phyloP scores from a whole-genome alignment of 1,284 basidiomycete species.

The Ceratobasidium sp. region DNA sequence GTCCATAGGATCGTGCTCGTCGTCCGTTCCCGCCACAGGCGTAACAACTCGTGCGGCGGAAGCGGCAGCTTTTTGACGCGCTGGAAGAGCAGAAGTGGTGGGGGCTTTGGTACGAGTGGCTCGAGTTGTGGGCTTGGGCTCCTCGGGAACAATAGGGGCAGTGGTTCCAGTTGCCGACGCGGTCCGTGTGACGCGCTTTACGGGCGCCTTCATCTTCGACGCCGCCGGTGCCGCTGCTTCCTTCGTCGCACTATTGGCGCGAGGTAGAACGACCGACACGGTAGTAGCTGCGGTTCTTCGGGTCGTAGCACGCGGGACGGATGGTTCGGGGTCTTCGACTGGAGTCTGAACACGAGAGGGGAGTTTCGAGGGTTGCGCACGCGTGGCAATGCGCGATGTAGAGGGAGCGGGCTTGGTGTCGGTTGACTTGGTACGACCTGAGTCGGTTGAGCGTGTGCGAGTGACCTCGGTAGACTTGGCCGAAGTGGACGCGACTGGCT shows the following conservation, averaged over 20 bases:
- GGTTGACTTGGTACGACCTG: slow-evolving; percentile 1
- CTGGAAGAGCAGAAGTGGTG: slow-evolving; percentile 4
- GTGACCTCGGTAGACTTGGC: neutral
- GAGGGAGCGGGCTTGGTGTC: neutral
- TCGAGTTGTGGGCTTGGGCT: slow-evolving; percentile 17
- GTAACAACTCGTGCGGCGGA: slow-evolving; percentile 12
- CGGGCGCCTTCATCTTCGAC: slow-evolving; percentile 36
- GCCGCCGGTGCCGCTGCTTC: slow-evolving; percentile 3
- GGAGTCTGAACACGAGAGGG: slow-evolving; percentile 41
- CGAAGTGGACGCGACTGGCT: neutral
- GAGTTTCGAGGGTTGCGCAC: slow-evolving; percentile 28
- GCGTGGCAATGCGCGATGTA: slow-evolving; percentile 6
- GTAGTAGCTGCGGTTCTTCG: neutral
- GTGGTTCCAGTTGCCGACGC: slow-evolving; percentile 29
- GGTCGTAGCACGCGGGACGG: neutral
- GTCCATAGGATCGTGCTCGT: slow-evolving; percentile 38
- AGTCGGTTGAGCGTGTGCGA: slow-evolving; percentile 1
- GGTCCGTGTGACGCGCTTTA: slow-evolving; percentile 25
- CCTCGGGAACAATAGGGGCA: neutral
- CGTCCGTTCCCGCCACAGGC: slow-evolving; percentile 11
- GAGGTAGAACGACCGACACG: slow-evolving; percentile 41
- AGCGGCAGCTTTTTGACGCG: slow-evolving; percentile 20
- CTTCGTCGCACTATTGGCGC: neutral
- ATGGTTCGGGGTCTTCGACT: slow-evolving; percentile 17
- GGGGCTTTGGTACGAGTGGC: slow-evolving; percentile 32